These are phyloP conservation scores for Sindora glabra DNA, from an alignment of 306 rosid species.

Conservation along the genomic window DNA sequence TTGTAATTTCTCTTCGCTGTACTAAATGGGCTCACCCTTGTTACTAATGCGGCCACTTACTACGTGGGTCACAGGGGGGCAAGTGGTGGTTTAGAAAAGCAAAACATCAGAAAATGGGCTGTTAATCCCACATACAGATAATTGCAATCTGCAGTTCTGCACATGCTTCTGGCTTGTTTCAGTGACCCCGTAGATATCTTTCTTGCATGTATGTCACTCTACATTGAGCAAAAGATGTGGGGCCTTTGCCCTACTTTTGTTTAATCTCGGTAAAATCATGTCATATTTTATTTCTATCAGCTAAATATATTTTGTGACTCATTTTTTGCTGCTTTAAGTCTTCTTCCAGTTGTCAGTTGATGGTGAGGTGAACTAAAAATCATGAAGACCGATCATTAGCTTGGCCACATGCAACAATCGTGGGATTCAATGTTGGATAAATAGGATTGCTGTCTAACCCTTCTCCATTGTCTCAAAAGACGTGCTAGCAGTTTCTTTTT, in stretches of 20 bases:
- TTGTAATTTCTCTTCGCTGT: too few relatives aligned
- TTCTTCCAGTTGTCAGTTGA: constrained; percentile 1
- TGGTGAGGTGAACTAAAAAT: constrained; percentile 14
- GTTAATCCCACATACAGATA: background rate
- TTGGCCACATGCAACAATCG: too few relatives aligned
- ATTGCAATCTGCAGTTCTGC: constrained; percentile 24
- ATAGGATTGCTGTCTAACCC: constrained; percentile 6
- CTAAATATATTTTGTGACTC: background rate
- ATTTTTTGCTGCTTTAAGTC: background rate
- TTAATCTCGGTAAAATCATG: too few relatives aligned
- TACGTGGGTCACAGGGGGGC: too few relatives aligned
- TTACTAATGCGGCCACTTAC: too few relatives aligned
- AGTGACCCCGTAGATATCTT: constrained; percentile 20
- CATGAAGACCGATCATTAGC: constrained; percentile 19
- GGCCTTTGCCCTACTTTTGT: constrained; percentile 1
- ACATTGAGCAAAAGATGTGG: constrained; percentile 11
- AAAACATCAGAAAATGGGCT: background rate
- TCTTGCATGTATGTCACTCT: constrained; percentile 9
- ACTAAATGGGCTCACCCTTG: too few relatives aligned
- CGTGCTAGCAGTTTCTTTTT: background rate
- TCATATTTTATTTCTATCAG: too few relatives aligned
- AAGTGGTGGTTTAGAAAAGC: constrained; percentile 6
- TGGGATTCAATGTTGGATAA: constrained; percentile 8
- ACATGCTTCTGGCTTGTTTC: constrained; percentile 27
- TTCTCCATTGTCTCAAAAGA: constrained; percentile 1